Evolutionary conservation across 2,329 filamentous ascomycete species (phyloP), one percentile per base, ranked within the genome.

Genomic region (Monilinia fructicola): DNA sequence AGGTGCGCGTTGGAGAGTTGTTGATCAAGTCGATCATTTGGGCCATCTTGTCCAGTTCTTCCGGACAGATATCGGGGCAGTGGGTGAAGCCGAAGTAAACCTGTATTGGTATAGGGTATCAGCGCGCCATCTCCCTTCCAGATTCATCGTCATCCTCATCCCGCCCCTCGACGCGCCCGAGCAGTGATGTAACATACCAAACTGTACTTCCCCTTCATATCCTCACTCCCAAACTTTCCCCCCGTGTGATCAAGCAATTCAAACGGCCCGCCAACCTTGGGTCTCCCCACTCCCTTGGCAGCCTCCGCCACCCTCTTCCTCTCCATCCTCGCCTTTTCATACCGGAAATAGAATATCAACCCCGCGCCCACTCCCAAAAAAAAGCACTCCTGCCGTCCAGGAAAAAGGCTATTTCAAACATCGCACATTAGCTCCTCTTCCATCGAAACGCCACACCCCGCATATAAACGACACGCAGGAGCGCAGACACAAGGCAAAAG

Each of bases 21-120:
- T 87, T 81, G 54, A 89, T 84, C 9, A 85, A 82, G 76, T 99
- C 93, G 76, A 96, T 90, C 87, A 98, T 97, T 67, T 85, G 84
- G n/a, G 94, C 91, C 93, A 99, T 97, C 83, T 99, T 99, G 82
- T 99, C 95, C 74, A 99, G 89, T 80, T 99, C 95, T 76, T 99
- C 95, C 44, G 95, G 95, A 82, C 95, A 99, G 77, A 99, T 99
- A 78, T 99, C 95, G 31, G 95, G 95, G 78, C 95, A 99, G 79
- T 97, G 93, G 11, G 92, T 94, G 84, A 99, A 99, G 75, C 95
- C 95, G 77, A 99, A 99, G 81, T 99, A 99, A 48, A 98, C 88
- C 92, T 95, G 71, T 46, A 44, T 11, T 4, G 38, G 68, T 42
- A 35, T 26, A 10, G 40, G 10, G 11, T 21, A 31, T 54, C 14